Conservation (phyloP, 2,329 filamentous ascomycete species). For the Clathrospora elynae region DNA sequence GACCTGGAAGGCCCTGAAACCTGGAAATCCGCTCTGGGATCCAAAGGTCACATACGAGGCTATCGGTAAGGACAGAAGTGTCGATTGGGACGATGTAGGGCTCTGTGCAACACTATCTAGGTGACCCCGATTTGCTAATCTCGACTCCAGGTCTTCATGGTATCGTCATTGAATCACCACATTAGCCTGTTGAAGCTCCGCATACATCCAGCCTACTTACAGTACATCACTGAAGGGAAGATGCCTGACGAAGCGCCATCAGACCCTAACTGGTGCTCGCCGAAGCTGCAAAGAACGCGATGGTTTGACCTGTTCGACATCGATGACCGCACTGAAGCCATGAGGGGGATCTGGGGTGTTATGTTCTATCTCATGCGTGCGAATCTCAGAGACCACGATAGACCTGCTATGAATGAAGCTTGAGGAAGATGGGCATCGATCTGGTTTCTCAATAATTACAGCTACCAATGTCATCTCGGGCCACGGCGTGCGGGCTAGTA, state of each 20-base stretch:
- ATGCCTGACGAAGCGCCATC: constrained; percentile 29
- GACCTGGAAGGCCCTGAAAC: constrained; percentile 59
- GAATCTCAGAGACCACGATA: constrained; percentile 8
- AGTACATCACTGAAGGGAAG: constrained; percentile 57
- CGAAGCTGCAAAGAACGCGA: constrained; percentile 59
- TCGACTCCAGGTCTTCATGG: constrained; percentile 60
- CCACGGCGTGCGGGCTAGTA: neutral
- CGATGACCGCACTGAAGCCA: constrained; percentile 60
- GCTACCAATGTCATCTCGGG: neutral
- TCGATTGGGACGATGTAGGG: constrained; percentile 61
- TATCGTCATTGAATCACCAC: constrained; percentile 67
- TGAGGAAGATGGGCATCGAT: neutral
- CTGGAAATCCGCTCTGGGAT: constrained; percentile 61
- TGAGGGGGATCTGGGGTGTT: constrained; percentile 63
- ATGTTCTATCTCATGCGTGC: constrained; percentile 58
- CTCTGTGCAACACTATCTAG: constrained; percentile 1
- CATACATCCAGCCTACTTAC: constrained; percentile 61
- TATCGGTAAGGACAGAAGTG: constrained; percentile 58
- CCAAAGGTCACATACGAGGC: constrained; percentile 60
- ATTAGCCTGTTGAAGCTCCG: constrained; percentile 63
- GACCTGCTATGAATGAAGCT: constrained; percentile 11
- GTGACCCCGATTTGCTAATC: constrained; percentile 15
- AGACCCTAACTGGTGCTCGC: constrained; percentile 55
- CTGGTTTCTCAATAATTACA: neutral
- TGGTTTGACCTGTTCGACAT: constrained; percentile 65